Evolutionary conservation across 176 grass and related monocot species (phyloP).

Genomic region (Carex parvula): DNA sequence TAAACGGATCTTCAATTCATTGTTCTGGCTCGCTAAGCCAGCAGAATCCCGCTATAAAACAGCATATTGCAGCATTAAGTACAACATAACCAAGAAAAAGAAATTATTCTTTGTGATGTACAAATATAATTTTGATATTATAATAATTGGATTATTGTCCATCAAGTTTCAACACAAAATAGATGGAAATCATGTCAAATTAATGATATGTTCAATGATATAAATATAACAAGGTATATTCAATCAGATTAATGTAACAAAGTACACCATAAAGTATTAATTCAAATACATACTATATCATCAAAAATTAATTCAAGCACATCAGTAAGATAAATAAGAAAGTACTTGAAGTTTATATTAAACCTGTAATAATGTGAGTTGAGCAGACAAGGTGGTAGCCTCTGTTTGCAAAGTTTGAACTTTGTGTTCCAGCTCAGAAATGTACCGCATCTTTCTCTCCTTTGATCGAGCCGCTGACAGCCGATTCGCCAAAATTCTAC

Average conservation of each 20-base stretch:
- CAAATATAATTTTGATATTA: neutral
- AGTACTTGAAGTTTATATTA: slow-evolving; percentile 14
- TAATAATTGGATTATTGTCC: neutral
- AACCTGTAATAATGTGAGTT: slow-evolving; percentile 92
- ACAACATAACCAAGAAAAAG: neutral
- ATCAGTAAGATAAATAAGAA: neutral
- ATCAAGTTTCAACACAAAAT: neutral
- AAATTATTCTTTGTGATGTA: neutral
- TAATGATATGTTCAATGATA: neutral
- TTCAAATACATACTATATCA: neutral
- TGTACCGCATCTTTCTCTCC: slow-evolving; percentile 97
- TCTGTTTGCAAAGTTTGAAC: slow-evolving; percentile 88
- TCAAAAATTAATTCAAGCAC: neutral
- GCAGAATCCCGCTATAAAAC: slow-evolving; percentile 77
- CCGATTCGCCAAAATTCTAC: slow-evolving; percentile 82
- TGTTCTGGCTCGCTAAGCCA: slow-evolving; percentile 78
- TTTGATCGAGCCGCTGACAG: slow-evolving; percentile 86
- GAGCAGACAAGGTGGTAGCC: slow-evolving; percentile 86
- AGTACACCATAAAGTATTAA: slow-evolving; percentile 6
- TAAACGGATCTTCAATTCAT: slow-evolving; percentile 83
- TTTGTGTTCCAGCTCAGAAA: slow-evolving; percentile 89
- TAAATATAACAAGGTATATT: neutral
- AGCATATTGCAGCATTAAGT: slow-evolving; percentile 13
- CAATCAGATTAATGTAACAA: neutral
- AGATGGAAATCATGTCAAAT: neutral